These are phyloP conservation scores for Glonium stellatum DNA, from an alignment of 495 filamentous ascomycete species.

Conservation along the genomic window DNA sequence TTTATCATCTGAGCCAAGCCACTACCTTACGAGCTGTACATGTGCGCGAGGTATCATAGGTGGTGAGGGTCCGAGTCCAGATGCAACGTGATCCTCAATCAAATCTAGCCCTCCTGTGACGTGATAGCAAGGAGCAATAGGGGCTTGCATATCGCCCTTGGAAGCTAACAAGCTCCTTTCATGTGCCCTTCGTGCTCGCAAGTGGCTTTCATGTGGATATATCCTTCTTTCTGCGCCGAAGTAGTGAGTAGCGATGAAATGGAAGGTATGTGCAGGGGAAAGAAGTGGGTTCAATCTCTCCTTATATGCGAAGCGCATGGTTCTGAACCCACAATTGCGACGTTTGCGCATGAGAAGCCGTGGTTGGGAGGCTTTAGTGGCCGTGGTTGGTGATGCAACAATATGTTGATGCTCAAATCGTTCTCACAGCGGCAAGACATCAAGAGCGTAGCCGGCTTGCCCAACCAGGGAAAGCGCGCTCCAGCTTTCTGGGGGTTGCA, in stretches of 20 bases:
- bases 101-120: not conserved
- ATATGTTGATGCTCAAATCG: not conserved
- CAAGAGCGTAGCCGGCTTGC: not conserved
- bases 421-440: not conserved
- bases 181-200: not conserved
- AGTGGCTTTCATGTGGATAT: not conserved
- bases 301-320: not conserved
- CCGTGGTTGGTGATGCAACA: slow-evolving; percentile 1
- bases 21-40: not conserved
- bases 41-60: not conserved
- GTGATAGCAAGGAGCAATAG: not conserved
- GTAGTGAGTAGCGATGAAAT: not conserved
- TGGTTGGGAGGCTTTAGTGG: not conserved
- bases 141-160: not conserved
- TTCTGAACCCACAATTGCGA: not conserved
- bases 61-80: not conserved
- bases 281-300: not conserved
- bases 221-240: not conserved
- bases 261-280: not conserved
- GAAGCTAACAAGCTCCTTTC: not conserved
- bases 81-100: not conserved
- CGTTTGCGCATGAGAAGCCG: not conserved
- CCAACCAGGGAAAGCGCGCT: not conserved
- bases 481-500: not conserved
- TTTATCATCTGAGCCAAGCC: not conserved